Base-by-base conservation (phyloP, 345 rosid species). In the Salix suchowensis region DNA sequence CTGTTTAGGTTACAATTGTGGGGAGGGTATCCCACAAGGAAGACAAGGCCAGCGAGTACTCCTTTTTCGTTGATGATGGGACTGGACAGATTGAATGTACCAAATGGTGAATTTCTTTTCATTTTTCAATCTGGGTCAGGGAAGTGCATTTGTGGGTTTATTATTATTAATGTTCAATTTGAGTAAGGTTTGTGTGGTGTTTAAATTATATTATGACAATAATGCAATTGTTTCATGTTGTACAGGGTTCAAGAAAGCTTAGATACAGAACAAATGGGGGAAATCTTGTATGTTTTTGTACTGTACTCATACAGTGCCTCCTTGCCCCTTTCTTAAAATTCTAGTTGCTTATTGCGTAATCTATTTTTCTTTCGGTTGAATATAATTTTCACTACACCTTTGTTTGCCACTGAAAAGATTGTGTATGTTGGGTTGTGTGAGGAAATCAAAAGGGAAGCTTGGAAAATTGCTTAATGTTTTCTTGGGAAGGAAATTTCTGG, bases 81-180 rank as follows among this genome's bases (percentile, higher is more conserved):
- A 95, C 97, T 0, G 97, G 94, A 77, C 85, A 83, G 77, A 83
- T 93, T 76, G 97, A 93, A 58, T 93, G 98, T 82, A 84, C 87
- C 78, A 90, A 87, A 88, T 93, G 97, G 98, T 89, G 48, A 82
- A 48, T 40, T 71, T 72, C 42, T 23, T 77, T 68, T 54, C 67
- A 13, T 19, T 72, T 54, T 21, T 32, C 7, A 37, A 1, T n/a
- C 62, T 1, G 5, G 23, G 62, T 3, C 26, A 24, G 28, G 14
- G 62, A 55, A 55, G 11, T 55, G 62, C 62, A 55, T n/a, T n/a
- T 7, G 3, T 55, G 16, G 28, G 6, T 30, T 42, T 76, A 21
- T 54, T 32, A 32, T 42, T 76, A 21, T 23, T 10, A 7, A 42
- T 36, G 64, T 62, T 64, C 32, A 6, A 69, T 70, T 44, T 4